Conservation (phyloP, 202 grass and related monocot genomes). For the Tripidium arundinaceum region DNA sequence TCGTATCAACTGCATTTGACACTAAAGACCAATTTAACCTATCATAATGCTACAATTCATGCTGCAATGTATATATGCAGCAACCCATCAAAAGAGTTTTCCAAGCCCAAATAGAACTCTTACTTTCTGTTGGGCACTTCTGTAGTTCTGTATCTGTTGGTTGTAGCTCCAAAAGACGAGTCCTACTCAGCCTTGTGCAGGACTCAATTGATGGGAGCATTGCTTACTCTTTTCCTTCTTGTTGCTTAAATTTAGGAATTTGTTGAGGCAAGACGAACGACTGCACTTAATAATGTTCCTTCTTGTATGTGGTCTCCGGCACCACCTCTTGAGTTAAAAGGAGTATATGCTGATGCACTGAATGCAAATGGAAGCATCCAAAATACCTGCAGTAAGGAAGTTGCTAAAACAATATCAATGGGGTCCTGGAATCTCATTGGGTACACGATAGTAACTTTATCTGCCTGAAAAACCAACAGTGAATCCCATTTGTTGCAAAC, state of each 20-base stretch:
- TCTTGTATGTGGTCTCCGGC: slow-evolving; percentile 87
- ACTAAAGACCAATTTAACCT: background rate
- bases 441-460: slow-evolving; percentile 84
- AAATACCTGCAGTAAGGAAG: slow-evolving; percentile 93
- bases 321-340: slow-evolving; percentile 90
- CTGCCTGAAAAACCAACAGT: slow-evolving; percentile 46
- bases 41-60: slow-evolving; percentile 2
- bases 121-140: background rate
- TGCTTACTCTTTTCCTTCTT: background rate
- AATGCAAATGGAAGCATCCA: slow-evolving; percentile 64
- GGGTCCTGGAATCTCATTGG: slow-evolving; percentile 99
- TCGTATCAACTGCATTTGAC: background rate
- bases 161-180: background rate
- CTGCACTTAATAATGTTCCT: slow-evolving; percentile 83
- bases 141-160: background rate
- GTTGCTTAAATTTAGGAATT: slow-evolving; percentile 63
- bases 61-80: background rate
- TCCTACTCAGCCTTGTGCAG: background rate
- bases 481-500: background rate
- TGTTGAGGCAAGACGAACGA: slow-evolving; percentile 90
- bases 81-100: background rate
- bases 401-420: slow-evolving; percentile 90
- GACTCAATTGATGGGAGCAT: background rate
- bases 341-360: slow-evolving; percentile 62
- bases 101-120: background rate